Evolutionary conservation across 2,329 filamentous ascomycete species (phyloP).

Genomic region (Arthrobotrys conoides): DNA sequence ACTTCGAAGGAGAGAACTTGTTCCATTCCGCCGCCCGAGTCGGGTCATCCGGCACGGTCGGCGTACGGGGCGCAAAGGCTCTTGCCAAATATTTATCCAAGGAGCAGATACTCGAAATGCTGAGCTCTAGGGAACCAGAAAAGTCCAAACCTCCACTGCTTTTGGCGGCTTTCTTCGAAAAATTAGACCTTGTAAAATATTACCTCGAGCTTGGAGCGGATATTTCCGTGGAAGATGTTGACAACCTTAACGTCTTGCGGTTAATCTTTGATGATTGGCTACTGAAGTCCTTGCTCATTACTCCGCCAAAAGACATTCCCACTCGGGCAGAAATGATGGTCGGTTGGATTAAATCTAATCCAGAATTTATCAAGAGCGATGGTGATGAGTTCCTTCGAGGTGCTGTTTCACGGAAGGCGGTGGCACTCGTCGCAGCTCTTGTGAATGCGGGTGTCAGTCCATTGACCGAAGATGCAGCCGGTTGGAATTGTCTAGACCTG

Average conservation of each 20-base stretch:
- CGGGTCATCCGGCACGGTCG: background rate
- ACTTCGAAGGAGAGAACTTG: constrained; percentile 40
- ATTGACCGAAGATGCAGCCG: constrained; percentile 38
- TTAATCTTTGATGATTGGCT: constrained; percentile 41
- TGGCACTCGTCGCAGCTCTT: constrained; percentile 18
- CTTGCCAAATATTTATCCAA: constrained; percentile 32
- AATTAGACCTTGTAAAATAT: constrained; percentile 25
- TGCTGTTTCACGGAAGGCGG: constrained; percentile 21
- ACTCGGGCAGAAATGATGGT: constrained; percentile 33
- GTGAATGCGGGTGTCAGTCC: constrained; percentile 37
- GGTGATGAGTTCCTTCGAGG: constrained; percentile 29
- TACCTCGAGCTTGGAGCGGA: constrained; percentile 27
- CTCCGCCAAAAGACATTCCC: constrained; percentile 4
- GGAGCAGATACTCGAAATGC: constrained; percentile 34
- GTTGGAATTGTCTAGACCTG: constrained; percentile 45
- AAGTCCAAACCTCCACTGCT: constrained; percentile 28
- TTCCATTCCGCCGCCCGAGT: constrained; percentile 24
- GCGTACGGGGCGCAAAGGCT: constrained; percentile 8
- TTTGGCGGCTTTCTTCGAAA: constrained; percentile 29
- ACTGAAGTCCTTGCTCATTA: constrained; percentile 9
- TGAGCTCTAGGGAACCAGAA: constrained; percentile 26
- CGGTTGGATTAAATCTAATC: constrained; percentile 15
- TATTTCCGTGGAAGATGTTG: constrained; percentile 25
- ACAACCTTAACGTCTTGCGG: constrained; percentile 16
- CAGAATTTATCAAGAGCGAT: constrained; percentile 34